phyloP scores from a whole-genome alignment of 2,329 filamentous ascomycete species.

The Trichothecium roseum region DNA sequence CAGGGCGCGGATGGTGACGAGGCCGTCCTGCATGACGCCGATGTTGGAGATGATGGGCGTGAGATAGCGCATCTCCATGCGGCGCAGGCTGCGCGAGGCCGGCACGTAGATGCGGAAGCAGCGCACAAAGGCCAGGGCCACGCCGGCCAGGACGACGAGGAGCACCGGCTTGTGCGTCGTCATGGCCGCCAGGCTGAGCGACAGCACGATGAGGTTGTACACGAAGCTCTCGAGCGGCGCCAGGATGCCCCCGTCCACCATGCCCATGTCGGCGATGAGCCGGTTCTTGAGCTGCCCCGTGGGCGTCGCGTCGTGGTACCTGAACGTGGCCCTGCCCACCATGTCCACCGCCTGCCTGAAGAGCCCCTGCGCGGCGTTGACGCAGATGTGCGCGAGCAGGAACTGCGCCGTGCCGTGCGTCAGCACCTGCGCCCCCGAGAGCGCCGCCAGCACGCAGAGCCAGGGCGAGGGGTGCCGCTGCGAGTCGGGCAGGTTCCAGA shows the following conservation, averaged over 20 bases:
- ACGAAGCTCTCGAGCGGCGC: slow-evolving; percentile 61
- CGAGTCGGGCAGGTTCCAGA: slow-evolving; percentile 46
- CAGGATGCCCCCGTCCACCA: slow-evolving; percentile 79
- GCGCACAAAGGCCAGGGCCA: slow-evolving; percentile 59
- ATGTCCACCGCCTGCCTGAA: slow-evolving; percentile 63
- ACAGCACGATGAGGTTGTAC: slow-evolving; percentile 60
- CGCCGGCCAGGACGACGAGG: slow-evolving; percentile 56
- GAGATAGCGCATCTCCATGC: slow-evolving; percentile 82
- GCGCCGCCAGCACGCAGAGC: slow-evolving; percentile 58
- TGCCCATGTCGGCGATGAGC: slow-evolving; percentile 81
- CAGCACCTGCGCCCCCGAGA: slow-evolving; percentile 52
- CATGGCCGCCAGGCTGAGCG: slow-evolving; percentile 66
- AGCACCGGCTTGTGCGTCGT: slow-evolving; percentile 69
- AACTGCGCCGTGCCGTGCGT: slow-evolving; percentile 52
- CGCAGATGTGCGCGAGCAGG: slow-evolving; percentile 67
- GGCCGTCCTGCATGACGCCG: slow-evolving; percentile 72
- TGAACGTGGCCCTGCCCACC: slow-evolving; percentile 73
- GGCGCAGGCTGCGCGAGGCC: slow-evolving; percentile 69
- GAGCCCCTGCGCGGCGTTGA: slow-evolving; percentile 64
- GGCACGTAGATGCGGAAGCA: slow-evolving; percentile 73
- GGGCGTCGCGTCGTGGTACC: slow-evolving; percentile 85
- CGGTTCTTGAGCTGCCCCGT: slow-evolving; percentile 87
- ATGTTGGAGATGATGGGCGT: slow-evolving; percentile 90
- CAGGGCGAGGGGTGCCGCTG: slow-evolving; percentile 59
- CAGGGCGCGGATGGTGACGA: slow-evolving; percentile 81